Evolutionary conservation across 371 early-diverging fungal species (phyloP).

Genomic region (Actinomucor elegans): DNA sequence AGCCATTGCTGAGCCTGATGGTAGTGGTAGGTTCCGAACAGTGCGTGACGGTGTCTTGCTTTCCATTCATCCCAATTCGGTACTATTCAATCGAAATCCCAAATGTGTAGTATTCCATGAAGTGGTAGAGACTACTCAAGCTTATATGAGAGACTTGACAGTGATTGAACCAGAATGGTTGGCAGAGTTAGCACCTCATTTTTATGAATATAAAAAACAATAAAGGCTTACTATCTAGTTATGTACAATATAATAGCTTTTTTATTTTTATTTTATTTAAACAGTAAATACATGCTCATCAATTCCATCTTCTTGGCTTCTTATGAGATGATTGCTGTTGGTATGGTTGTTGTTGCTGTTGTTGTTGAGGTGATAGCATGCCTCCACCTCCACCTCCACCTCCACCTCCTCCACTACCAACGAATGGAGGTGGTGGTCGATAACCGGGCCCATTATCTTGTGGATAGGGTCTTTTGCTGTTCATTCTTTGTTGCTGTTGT

Average conservation of each 20-base stretch:
- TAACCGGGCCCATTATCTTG: conserved; percentile 15
- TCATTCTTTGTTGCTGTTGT: conserved; percentile 12
- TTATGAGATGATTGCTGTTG: conserved; percentile 8
- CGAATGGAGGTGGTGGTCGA: conserved; percentile 28
- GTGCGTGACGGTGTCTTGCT: conserved; percentile 60
- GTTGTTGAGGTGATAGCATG: conserved; percentile 4
- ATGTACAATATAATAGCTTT: conserved; percentile 1
- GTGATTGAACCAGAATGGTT: conserved; percentile 74
- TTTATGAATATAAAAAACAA: conserved; percentile 47
- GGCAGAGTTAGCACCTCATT: conserved; percentile 67
- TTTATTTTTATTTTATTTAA: background rate
- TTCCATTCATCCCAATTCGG: conserved; percentile 75
- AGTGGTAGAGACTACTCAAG: conserved; percentile 73
- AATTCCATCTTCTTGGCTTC: conserved; percentile 21
- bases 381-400: background rate
- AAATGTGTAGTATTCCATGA: conserved; percentile 83
- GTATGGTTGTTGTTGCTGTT: conserved; percentile 5
- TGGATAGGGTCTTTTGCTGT: conserved; percentile 10
- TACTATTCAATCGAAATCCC: conserved; percentile 73
- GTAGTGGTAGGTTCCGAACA: conserved; percentile 66
- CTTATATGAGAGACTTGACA: conserved; percentile 73
- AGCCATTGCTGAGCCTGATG: conserved; percentile 60
- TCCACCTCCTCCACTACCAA: background rate
- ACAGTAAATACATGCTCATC: background rate
- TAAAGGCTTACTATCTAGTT: background rate